Conservation (phyloP, 108 stramenopile species). For the Conticribra guillardii region DNA sequence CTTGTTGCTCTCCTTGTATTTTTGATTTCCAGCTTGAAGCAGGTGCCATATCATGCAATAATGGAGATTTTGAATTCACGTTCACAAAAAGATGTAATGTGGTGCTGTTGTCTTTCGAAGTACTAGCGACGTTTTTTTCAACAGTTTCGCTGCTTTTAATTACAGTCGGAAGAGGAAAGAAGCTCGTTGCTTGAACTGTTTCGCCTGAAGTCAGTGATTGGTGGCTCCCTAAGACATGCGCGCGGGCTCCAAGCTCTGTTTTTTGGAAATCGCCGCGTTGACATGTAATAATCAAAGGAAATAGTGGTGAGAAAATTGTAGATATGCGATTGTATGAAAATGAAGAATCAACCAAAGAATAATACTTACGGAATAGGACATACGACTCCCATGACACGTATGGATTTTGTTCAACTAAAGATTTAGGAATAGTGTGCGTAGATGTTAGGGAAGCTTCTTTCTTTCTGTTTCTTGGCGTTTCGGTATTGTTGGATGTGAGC, state of each 20-base stretch:
- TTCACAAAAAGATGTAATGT: too few species aligned
- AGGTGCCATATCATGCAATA: slow-evolving; percentile 9
- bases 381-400: not conserved
- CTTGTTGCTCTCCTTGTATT: not conserved
- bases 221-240: too few species aligned
- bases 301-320: not conserved
- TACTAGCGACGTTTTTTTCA: not conserved
- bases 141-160: not conserved
- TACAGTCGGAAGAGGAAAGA: not conserved
- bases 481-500: slow-evolving; percentile 16
- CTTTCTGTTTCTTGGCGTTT: slow-evolving; percentile 3
- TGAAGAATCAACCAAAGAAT: not conserved
- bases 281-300: not conserved
- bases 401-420: not conserved
- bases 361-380: not conserved
- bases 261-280: too few species aligned
- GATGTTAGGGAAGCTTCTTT: too few species aligned
- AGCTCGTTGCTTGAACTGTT: not conserved
- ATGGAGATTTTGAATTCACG: not conserved
- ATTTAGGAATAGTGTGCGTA: not conserved
- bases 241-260: too few species aligned
- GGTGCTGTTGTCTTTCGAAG: too few species aligned
- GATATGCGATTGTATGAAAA: too few species aligned
- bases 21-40: slow-evolving; percentile 5
- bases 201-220: not conserved